phyloP scores from a whole-genome alignment of 306 rosid genomes.

The Pterocarpus macrocarpus region DNA sequence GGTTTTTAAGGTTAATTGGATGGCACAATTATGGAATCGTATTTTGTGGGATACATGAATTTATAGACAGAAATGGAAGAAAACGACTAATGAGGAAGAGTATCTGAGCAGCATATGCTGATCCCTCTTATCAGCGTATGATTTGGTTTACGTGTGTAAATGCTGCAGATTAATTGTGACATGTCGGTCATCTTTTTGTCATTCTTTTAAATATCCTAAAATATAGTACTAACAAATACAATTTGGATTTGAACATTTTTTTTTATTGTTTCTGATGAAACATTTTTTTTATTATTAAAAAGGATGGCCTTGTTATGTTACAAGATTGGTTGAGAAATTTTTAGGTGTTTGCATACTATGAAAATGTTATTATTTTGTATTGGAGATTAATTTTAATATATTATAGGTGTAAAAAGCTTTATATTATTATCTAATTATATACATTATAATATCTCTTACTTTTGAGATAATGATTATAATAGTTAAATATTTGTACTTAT shows the following conservation, averaged over 20 bases:
- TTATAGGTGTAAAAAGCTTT: too few relatives aligned
- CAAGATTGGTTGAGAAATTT: not conserved
- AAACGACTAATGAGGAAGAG: not conserved
- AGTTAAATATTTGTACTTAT: too few relatives aligned
- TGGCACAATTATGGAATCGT: slow-evolving; percentile 19
- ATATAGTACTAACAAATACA: not conserved
- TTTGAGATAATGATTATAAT: too few relatives aligned
- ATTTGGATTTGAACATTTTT: too few relatives aligned
- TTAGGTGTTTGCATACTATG: not conserved
- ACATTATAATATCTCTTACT: too few relatives aligned
- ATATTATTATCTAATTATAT: too few relatives aligned
- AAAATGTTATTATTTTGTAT: too few relatives aligned
- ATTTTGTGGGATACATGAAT: slow-evolving; percentile 3
- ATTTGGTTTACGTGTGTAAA: slow-evolving; percentile 33
- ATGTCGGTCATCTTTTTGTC: slow-evolving; percentile 27
- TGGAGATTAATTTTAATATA: too few relatives aligned
- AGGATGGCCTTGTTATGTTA: not conserved
- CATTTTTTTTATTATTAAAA: not conserved
- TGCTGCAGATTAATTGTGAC: not conserved
- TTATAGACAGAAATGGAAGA: slow-evolving; percentile 46
- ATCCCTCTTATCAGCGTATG: not conserved
- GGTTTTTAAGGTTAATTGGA: not conserved
- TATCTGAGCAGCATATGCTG: slow-evolving; percentile 21
- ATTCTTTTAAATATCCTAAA: not conserved
- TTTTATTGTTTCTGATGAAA: not conserved